These are phyloP conservation scores for Hypericum perforatum DNA, from an alignment of 345 rosid species.

Conservation along the genomic window DNA sequence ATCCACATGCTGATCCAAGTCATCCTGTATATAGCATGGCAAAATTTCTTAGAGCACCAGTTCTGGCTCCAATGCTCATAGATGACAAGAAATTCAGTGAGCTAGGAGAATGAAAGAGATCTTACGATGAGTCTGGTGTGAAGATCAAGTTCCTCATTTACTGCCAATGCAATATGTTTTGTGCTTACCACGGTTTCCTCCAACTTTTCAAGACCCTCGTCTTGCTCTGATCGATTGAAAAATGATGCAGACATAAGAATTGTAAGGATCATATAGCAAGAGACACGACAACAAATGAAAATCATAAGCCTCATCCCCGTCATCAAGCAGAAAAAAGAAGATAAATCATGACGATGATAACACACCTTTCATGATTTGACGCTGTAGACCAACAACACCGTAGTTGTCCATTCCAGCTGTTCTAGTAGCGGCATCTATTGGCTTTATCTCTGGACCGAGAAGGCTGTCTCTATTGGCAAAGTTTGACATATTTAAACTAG, in stretches of 20 bases:
- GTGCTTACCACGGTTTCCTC: slow-evolving; percentile 81
- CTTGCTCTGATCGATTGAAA: slow-evolving; percentile 65
- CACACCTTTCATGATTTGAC: slow-evolving; percentile 85
- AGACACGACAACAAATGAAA: not conserved
- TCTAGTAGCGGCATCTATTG: slow-evolving; percentile 47
- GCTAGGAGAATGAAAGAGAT: slow-evolving; percentile 2
- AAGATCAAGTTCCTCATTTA: slow-evolving; percentile 77
- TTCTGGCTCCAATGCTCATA: not conserved
- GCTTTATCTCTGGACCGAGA: slow-evolving; percentile 70
- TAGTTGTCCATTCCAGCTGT: slow-evolving; percentile 66
- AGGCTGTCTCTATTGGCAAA: slow-evolving; percentile 72
- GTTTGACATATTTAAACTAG: slow-evolving; percentile 73
- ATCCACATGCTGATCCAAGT: slow-evolving; percentile 83
- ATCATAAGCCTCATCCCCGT: not conserved
- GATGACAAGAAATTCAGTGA: not conserved
- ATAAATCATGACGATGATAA: slow-evolving; percentile 1
- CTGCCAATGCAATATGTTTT: slow-evolving; percentile 83
- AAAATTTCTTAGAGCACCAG: slow-evolving; percentile 3
- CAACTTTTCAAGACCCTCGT: slow-evolving; percentile 89
- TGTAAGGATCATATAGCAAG: not conserved
- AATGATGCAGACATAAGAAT: not conserved
- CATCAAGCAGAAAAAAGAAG: not conserved
- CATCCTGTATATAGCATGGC: slow-evolving; percentile 49
- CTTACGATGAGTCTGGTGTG: slow-evolving; percentile 84
- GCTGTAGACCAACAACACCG: slow-evolving; percentile 78